phyloP scores from a whole-genome alignment of 768 basidiomycete species.

The Termitomyces titanicus region DNA sequence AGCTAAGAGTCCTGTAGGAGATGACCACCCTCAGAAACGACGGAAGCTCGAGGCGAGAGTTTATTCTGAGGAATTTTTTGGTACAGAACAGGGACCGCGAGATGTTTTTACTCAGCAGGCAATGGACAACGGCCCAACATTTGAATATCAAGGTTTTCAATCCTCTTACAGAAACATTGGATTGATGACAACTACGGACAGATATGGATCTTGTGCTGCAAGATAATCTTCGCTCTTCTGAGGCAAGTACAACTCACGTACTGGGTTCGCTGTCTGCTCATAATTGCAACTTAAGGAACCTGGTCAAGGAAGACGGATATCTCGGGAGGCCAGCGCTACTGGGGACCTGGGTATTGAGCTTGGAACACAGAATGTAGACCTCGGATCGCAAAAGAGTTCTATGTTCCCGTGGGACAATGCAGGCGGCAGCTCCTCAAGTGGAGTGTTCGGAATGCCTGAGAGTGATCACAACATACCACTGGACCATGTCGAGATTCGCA shows the following conservation, averaged over 20 bases:
- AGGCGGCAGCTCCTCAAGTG: constrained; percentile 58
- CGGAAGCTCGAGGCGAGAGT: constrained; percentile 29
- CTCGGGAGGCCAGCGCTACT: constrained; percentile 49
- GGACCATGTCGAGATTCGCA: constrained; percentile 47
- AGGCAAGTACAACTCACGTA: constrained; percentile 34
- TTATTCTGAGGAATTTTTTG: not conserved
- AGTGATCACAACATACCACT: constrained; percentile 43
- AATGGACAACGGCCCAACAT: not conserved
- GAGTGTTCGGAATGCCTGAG: constrained; percentile 32
- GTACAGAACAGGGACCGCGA: not conserved
- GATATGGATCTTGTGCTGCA: not conserved
- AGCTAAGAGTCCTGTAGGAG: constrained; percentile 23
- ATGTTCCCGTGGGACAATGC: constrained; percentile 87
- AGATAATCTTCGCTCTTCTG: constrained; percentile 45
- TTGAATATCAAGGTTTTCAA: not conserved
- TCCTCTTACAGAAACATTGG: not conserved
- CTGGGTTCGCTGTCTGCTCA: not conserved
- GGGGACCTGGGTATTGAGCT: constrained; percentile 49
- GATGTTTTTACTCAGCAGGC: not conserved
- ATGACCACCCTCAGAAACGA: constrained; percentile 43
- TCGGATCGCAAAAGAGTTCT: constrained; percentile 62
- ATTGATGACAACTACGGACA: not conserved
- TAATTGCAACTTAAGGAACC: constrained; percentile 54
- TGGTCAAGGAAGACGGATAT: constrained; percentile 76
- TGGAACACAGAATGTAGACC: constrained; percentile 31